phyloP scores from a whole-genome alignment of 495 filamentous ascomycete genomes.

The Xylaria longipes region DNA sequence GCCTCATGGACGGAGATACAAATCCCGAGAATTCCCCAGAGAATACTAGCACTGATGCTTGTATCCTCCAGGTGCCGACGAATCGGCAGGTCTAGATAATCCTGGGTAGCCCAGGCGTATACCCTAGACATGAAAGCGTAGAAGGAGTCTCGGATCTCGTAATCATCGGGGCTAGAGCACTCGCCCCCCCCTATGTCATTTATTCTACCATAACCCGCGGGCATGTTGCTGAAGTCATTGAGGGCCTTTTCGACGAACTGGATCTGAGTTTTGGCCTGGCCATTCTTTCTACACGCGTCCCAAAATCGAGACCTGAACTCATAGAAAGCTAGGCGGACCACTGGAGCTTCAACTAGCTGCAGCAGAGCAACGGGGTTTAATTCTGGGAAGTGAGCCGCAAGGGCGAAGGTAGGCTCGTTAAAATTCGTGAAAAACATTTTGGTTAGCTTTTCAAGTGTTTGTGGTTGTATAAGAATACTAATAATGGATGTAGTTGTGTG shows the following conservation, averaged over 20 bases:
- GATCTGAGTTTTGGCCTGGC: too few species aligned
- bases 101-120: background rate
- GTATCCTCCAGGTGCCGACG: background rate
- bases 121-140: background rate
- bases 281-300: background rate
- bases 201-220: background rate
- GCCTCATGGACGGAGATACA: background rate
- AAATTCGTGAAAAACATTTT: background rate
- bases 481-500: background rate
- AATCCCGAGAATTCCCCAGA: background rate
- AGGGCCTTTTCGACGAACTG: background rate
- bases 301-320: background rate
- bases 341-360: conserved; percentile 4
- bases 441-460: background rate
- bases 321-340: background rate
- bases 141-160: background rate
- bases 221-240: background rate
- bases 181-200: background rate
- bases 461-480: background rate
- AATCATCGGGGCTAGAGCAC: background rate
- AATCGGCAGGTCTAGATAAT: background rate
- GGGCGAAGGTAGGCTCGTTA: background rate
- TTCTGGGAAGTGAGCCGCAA: conserved; percentile 1
- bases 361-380: background rate
- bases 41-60: background rate